Conservation (phyloP, 139 green algal species). For the Chlorella sp. region DNA sequence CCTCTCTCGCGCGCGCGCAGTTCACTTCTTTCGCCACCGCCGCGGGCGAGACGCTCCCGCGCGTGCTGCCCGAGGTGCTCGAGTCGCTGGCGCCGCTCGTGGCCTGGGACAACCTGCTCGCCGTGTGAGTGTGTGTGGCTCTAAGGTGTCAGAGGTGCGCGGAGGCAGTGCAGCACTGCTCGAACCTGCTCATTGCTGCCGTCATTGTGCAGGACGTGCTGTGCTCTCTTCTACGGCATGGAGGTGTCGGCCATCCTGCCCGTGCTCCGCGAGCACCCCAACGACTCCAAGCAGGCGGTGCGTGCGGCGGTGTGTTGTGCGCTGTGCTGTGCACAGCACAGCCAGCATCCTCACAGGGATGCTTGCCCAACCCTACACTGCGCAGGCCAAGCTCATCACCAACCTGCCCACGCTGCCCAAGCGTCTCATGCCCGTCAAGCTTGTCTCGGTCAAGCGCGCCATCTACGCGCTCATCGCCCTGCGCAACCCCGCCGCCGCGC, state of each 20-base stretch:
- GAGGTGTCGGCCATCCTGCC: background rate
- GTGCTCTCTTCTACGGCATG: background rate
- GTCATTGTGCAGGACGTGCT: background rate
- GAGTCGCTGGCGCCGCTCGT: background rate
- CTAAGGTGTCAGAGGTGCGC: no score
- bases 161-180: no score
- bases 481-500: background rate
- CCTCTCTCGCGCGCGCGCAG: background rate
- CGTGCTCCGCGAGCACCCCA: background rate
- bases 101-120: background rate
- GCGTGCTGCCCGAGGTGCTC: background rate
- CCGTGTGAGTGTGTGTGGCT: no score
- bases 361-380: no score
- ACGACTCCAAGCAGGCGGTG: background rate
- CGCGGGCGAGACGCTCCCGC: background rate
- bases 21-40: background rate
- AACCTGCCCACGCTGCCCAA: constrained; percentile 45
- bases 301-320: background rate
- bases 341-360: no score
- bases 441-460: constrained; percentile 33
- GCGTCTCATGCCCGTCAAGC: constrained; percentile 47
- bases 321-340: no score
- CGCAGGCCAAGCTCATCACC: constrained; percentile 3
- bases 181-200: no score
- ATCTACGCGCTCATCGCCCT: constrained; percentile 10